Base-by-base conservation (phyloP, 371 early-diverging fungal species). In the Apophysomyces ossiformis region DNA sequence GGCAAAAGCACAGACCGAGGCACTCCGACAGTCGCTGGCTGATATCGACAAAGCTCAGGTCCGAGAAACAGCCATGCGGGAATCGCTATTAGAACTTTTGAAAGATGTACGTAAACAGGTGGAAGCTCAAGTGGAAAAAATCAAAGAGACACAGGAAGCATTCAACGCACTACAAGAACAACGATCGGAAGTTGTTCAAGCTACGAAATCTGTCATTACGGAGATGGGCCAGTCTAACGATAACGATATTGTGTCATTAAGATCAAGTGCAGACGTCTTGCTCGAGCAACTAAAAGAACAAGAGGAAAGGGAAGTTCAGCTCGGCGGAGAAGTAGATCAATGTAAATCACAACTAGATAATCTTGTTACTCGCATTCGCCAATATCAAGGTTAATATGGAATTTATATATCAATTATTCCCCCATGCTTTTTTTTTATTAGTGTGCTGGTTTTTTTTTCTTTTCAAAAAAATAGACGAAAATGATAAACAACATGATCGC, bases 1-100 rank as follows among this genome's bases (percentile, higher is more conserved):
- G 50, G 60, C 59, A 13, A 45, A 39, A n/a, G 59, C 59, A 15
- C 65, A 65, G 37, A 65, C 65, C 26, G 44, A 65, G 13, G 65
- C 65, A 11, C 50, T 65, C 18, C 43, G 46, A 32, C 41, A 61
- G 11, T n/a, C 61, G 18, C 21, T 61, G 26, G 36, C 12, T 26
- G 35, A 46, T 12, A 6, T 45, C 36, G 39, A 39, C 13, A 35
- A 15, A 7, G 32, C 43, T 7, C 61, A 44, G 12, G 15, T 16
- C 41, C 64, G 44, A 16, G 43, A 64, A 38, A 64, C 39, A 8
- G 37, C 18, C 3, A 56, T 57, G 7, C 64, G 41, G 39, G 7
- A 45, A 41, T 35, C 39, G 21, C n/a, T 61, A 32, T 11, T 61
- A 4, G 45, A 26, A 26, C 61, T 61, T 15, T 61, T 61, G 32